Evolutionary conservation across 1,139 yeast species (phyloP).

Genomic region (Protomyces lactucae-debilis): DNA sequence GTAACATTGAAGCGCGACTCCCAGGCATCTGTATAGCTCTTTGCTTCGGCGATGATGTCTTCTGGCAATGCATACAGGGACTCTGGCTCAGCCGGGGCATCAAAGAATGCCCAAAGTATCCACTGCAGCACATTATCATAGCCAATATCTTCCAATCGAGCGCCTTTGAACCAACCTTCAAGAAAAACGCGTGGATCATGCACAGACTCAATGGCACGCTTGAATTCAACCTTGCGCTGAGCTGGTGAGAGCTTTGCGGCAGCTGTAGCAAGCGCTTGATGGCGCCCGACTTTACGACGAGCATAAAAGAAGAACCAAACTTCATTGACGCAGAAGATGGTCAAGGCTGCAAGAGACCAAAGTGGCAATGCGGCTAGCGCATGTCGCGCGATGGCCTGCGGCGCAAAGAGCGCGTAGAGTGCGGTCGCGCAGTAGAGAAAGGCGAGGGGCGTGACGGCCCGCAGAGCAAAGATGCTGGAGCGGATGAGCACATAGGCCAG

Average conservation of each 20-base stretch:
- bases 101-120: slow-evolving; percentile 29
- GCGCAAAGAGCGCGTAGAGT: not conserved
- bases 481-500: slow-evolving; percentile 18
- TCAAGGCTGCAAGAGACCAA: not conserved
- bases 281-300: slow-evolving; percentile 4
- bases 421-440: slow-evolving; percentile 18
- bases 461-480: slow-evolving; percentile 9
- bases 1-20: not conserved
- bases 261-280: slow-evolving; percentile 1
- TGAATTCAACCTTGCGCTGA: slow-evolving; percentile 18
- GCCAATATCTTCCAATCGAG: slow-evolving; percentile 17
- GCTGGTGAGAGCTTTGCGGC: not conserved
- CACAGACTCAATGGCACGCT: slow-evolving; percentile 4
- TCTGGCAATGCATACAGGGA: not conserved
- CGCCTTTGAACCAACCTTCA: slow-evolving; percentile 25
- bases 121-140: slow-evolving; percentile 25
- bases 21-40: slow-evolving; percentile 6
- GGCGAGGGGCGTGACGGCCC: slow-evolving; percentile 23
- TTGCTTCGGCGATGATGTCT: slow-evolving; percentile 1
- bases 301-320: slow-evolving; percentile 22
- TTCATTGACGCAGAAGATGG: slow-evolving; percentile 6
- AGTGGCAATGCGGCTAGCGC: not conserved
- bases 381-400: not conserved
- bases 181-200: slow-evolving; percentile 20
- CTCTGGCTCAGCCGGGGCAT: slow-evolving; percentile 13